Percentiles rank a stretch among this genome's conserved stretches.
phyloP scores from a whole-genome alignment of 768 basidiomycete species.

The Lactifluus rugatus region DNA sequence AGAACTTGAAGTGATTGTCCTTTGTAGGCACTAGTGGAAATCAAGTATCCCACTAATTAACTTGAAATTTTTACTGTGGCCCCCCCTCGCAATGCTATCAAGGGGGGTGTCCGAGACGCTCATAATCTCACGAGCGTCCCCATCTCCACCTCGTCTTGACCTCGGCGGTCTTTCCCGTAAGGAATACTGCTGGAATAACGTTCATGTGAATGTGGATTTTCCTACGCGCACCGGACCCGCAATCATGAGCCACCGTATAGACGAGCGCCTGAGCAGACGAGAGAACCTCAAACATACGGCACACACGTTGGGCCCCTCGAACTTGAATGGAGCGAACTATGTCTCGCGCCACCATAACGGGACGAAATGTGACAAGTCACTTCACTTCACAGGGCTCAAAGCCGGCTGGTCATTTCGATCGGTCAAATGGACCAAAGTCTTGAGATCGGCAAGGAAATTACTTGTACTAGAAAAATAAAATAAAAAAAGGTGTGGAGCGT shows the following conservation, averaged over 20 bases:
- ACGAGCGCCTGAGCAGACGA: background rate
- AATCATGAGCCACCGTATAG: background rate
- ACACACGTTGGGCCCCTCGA: slow-evolving; percentile 13
- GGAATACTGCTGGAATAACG: background rate
- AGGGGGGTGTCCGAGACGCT: background rate
- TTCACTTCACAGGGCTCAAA: background rate
- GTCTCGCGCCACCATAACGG: background rate
- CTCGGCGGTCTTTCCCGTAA: background rate
- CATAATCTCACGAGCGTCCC: background rate
- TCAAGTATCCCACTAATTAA: background rate
- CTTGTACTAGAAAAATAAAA: too few relatives aligned
- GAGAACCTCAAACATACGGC: slow-evolving; percentile 7
- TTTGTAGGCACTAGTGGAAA: too few relatives aligned
- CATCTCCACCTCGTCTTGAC: background rate
- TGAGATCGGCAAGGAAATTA: background rate
- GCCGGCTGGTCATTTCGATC: background rate
- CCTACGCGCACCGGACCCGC: background rate
- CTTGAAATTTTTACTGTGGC: background rate
- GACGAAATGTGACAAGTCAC: background rate
- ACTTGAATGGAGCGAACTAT: background rate
- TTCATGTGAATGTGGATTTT: background rate
- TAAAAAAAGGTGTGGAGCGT: too few relatives aligned
- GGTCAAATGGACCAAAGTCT: background rate
- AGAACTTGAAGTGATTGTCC: too few relatives aligned
- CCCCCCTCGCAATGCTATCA: background rate